Evolutionary conservation across 495 filamentous ascomycete genomes (phyloP).

Genomic region (Penicillium daleae): DNA sequence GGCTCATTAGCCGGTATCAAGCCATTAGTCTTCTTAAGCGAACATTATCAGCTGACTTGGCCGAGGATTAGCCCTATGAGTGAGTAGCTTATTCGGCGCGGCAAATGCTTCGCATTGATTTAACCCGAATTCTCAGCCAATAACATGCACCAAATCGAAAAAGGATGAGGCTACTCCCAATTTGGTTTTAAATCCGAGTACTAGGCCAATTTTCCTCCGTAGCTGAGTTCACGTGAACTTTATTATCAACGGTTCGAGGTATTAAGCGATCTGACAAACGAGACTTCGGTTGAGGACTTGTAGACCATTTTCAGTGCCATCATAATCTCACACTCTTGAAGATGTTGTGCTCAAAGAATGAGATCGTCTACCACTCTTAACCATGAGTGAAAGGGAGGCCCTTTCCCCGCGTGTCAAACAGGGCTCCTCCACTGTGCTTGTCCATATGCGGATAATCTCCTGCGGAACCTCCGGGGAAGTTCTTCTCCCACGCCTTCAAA

Average conservation of each 20-base stretch:
- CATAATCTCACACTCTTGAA: neutral
- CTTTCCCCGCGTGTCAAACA: neutral
- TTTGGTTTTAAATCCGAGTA: neutral
- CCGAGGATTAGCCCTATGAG: neutral
- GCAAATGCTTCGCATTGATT: constrained; percentile 18
- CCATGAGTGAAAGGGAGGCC: too few species aligned
- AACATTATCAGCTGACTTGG: neutral
- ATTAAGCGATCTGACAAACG: neutral
- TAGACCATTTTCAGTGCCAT: neutral
- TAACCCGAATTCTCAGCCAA: constrained; percentile 11
- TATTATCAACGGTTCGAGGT: neutral
- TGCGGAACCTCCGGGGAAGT: constrained; percentile 12
- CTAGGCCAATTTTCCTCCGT: neutral
- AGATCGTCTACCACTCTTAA: too few species aligned
- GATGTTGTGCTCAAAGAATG: neutral
- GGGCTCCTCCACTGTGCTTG: neutral
- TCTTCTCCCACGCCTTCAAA: neutral
- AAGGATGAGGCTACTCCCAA: neutral
- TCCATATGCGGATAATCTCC: constrained; percentile 11
- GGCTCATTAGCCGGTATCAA: constrained; percentile 17
- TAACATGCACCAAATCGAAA: neutral
- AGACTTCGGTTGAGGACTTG: neutral
- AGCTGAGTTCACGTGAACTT: neutral
- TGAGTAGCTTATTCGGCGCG: neutral
- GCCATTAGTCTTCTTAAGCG: neutral